Evolutionary conservation across 2,329 filamentous ascomycete species (phyloP), one percentile per base, ranked within the genome.

Genomic region (Aplosporella prunicola): DNA sequence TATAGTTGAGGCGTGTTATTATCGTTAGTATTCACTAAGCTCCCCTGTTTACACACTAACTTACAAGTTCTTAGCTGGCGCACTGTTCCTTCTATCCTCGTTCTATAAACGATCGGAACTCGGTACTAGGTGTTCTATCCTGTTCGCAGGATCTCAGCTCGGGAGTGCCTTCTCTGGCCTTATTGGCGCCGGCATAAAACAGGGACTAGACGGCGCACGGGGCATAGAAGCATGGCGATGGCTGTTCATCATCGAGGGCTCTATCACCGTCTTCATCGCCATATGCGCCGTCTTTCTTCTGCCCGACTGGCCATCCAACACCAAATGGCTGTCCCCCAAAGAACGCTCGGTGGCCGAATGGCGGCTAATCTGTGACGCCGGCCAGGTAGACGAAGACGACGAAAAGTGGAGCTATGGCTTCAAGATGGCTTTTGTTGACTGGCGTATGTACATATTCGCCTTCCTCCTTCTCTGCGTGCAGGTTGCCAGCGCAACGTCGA

Each of bases 51-150:
- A 7, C 23, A 44, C 3, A 38, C 43, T 38, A 32, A 17, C 10
- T 2, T 16, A 6, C 10, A 11, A 36, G 28, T 39, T 30, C 6
- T 22, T 8, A 45, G 50, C 67, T 9, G 67, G 66, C 9, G 60
- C 64, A 8, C 48, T 71, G n/a, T 68, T 67, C 51, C 68, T 67
- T 41, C 56, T 71, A 6, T 66, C 61, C 6, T 66, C 63, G 43
- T 72, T 68, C 68, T 74, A 73, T 44, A 73, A 67, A 1, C 66
- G 66, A 34, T 62, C 65, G 15, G 70, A 74, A 42, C 51, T 74
- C 9, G 63, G 63, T 3, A 59, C 68, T 30, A 63, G 71, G 5
- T 69, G 66, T 45, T 63, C 64, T 14, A 63, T 72, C 32, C 64
- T 74, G 38, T 73, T 71, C 50, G 64, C 67, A 4, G 69, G 68